These are phyloP conservation scores for Fusarium phyllophilum DNA, from an alignment of 2,329 filamentous ascomycete genomes.

Conservation along the genomic window DNA sequence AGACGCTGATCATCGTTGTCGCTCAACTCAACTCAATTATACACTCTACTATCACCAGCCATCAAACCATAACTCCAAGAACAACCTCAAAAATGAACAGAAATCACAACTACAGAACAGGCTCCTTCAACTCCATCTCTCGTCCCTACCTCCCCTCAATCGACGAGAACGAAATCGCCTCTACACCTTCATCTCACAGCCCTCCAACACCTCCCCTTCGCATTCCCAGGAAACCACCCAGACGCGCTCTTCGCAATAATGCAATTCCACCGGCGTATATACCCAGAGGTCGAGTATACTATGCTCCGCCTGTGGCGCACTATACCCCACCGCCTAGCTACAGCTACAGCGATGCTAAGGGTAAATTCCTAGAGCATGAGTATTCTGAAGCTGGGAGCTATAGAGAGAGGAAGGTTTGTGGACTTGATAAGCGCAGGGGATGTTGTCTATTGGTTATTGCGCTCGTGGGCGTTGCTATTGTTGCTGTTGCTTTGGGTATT, in stretches of 20 bases:
- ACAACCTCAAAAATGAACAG: constrained; percentile 27
- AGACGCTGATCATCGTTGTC: constrained; percentile 5
- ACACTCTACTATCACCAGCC: not conserved
- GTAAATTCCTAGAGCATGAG: constrained; percentile 25
- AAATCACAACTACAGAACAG: constrained; percentile 26
- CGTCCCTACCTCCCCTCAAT: constrained; percentile 51
- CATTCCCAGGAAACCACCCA: constrained; percentile 45
- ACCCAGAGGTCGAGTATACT: constrained; percentile 23
- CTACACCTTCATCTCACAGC: constrained; percentile 23
- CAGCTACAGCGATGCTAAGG: constrained; percentile 31
- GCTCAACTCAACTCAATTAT: not conserved
- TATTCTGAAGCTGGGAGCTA: constrained; percentile 19
- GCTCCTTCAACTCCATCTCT: constrained; percentile 37
- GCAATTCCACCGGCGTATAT: constrained; percentile 42
- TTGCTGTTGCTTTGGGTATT: constrained; percentile 52
- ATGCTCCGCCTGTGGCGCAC: constrained; percentile 22
- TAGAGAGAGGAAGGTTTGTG: constrained; percentile 6
- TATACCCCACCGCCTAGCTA: constrained; percentile 38
- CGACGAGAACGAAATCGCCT: constrained; percentile 48
- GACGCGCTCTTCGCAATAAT: constrained; percentile 24
- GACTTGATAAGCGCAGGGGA: constrained; percentile 30
- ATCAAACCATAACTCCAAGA: not conserved
- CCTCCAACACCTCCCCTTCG: constrained; percentile 43
- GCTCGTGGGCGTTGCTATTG: constrained; percentile 43
- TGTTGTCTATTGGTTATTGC: constrained; percentile 50